Base-by-base conservation (phyloP, 331 rosid genomes). In the Quercus lobata region DNA sequence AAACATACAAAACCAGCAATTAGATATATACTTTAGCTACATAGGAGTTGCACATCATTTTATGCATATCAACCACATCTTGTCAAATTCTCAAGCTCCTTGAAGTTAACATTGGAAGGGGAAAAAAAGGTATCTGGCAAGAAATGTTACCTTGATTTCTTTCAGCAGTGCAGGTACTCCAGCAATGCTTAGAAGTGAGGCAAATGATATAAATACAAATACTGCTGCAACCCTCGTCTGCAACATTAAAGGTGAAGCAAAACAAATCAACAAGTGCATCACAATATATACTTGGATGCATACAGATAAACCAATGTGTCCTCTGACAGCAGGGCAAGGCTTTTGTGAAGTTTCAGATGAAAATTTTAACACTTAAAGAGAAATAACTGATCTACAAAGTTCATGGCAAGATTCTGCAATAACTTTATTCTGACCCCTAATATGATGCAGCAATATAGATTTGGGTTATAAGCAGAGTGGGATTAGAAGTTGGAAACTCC, bases 181-280 rank as follows among this genome's bases (percentile, higher is more conserved):
- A 71, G 97, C 96, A 74, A 93, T 91, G 87, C 98, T 93, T 79
- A 95, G 94, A 84, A 95, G 96, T 60, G 97, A 89, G 16, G 96
- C 81, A 76, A 95, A 95, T 41, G 99, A 95, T 58, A 93, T 89
- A 83, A 95, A 95, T 62, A 82, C 96, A 70, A 95, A 93, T 73
- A 95, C 76, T 56, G 99, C 98, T 22, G 96, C 99, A 85, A 95
- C 99, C 86, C 97, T 93, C 71, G 93, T 88, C 99, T 95, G 93
- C 89, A 84, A 86, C 70, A 66, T 32, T 61, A 73, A 56, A 34
- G 58, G 49, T n/a, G 58, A 73, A 76, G 49, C 34, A 29, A 68
- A 21, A 76, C 65, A 62, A 52, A 37, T 7, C 60, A 52, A 3
- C 41, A 34, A 1, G 7, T 8, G 24, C 30, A 27, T 49, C 21